phyloP scores from a whole-genome alignment of 176 grass and related monocot species.

The Leersia perrieri region DNA sequence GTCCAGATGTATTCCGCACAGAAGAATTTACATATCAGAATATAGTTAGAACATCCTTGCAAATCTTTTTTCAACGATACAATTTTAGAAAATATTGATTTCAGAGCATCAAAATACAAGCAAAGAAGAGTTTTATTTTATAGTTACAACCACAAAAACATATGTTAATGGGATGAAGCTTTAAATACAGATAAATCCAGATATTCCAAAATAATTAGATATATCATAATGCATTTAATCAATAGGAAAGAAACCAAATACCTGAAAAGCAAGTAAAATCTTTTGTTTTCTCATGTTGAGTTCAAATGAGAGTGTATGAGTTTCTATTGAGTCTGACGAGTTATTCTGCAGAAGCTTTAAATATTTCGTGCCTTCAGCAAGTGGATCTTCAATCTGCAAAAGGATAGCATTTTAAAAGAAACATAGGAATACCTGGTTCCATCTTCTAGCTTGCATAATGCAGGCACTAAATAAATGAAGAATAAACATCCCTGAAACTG shows the following conservation, averaged over 20 bases:
- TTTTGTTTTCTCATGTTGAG: conserved; percentile 97
- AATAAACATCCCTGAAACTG: conserved; percentile 18
- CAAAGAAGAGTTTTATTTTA: neutral
- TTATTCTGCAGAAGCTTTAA: conserved; percentile 94
- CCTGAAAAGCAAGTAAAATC: conserved; percentile 96
- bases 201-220: conserved; percentile 1
- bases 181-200: conserved; percentile 2
- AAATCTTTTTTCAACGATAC: neutral
- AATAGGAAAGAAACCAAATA: conserved; percentile 24
- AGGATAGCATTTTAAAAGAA: conserved; percentile 11
- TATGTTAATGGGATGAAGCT: neutral
- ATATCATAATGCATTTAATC: neutral
- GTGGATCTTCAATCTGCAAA: conserved; percentile 83
- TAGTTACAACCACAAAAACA: neutral
- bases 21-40: neutral
- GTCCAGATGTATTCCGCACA: neutral
- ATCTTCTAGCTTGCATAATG: neutral
- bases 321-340: conserved; percentile 79
- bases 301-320: conserved; percentile 92
- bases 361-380: conserved; percentile 87
- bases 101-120: conserved; percentile 8
- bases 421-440: neutral
- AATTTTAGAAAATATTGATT: neutral
- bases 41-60: neutral
- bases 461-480: neutral